Base-by-base conservation (phyloP, 805 yeast genomes). In the Schwanniomyces polymorphus region DNA sequence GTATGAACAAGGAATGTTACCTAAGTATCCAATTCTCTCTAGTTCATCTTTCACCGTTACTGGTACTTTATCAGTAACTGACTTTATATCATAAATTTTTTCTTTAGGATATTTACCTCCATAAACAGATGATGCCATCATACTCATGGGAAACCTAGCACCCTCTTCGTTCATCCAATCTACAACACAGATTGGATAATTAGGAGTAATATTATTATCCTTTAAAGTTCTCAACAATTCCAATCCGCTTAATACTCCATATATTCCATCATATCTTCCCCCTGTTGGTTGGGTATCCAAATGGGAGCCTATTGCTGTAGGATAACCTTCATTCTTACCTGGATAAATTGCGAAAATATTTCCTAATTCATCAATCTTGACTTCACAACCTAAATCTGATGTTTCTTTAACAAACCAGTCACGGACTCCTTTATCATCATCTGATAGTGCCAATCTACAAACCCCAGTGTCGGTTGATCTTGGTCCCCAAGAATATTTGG, bases 101-200 rank as follows among this genome's bases (percentile, higher is more conserved):
- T 84, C 78, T 45, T 74, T 65, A 1, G 71, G 54, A 31, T 72
- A 59, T 25, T 67, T 61, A 10, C 79, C 86, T 2, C 88, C 80
- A 87, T 87, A 85, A 2, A 84, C 88, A 11, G 84, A 75, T 4
- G 86, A 79, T 2, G 86, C 78, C 79, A 85, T 83, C 61, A 82
- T 75, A 38, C 85, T 74, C 65, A 79, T 71, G n/a, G 90, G 88
- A 57, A 84, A 85, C 43, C 91, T 65, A 0, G 91, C 90, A 47
- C 91, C 91, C 67, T 85, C 91, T 59, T 85, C 91, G 57, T 85
- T 85, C 62, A 84, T 82, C 91, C 91, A 85, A 57, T 80, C 75
- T 35, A 85, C 75, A 4, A 82, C 73, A 5, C 85, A 82, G 46
- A 85, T 76, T 7, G 90, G 90, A 51, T 72, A 84, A 45, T 81